Conservation (phyloP, 2,329 filamentous ascomycete species). For the Fusarium anguioides region DNA sequence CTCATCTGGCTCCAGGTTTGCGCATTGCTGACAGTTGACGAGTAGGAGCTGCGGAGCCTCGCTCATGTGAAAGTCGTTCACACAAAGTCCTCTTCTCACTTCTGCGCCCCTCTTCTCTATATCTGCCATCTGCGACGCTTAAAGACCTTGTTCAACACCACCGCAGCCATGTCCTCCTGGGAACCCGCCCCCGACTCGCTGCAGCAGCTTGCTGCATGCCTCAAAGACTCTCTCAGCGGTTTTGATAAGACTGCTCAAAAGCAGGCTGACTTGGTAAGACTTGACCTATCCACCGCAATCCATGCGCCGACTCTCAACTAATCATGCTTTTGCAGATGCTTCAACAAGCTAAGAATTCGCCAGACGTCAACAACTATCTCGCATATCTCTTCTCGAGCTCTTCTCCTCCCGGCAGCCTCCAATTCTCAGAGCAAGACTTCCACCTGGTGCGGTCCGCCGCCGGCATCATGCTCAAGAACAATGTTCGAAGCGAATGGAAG, state of each 20-base stretch:
- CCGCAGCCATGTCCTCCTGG: conserved; percentile 82
- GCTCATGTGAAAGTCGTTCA: conserved; percentile 43
- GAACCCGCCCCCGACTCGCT: conserved; percentile 89
- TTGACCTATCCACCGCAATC: conserved; percentile 14
- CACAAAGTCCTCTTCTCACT: conserved; percentile 25
- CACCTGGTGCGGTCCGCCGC: conserved; percentile 85
- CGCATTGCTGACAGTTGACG: conserved; percentile 39
- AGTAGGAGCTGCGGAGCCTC: conserved; percentile 42
- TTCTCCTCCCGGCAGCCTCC: conserved; percentile 69
- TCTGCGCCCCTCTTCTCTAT: conserved; percentile 30
- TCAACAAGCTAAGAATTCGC: conserved; percentile 84
- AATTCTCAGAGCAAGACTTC: conserved; percentile 70
- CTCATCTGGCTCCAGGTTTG: conserved; percentile 20
- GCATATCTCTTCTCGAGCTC: conserved; percentile 86
- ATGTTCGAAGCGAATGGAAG: conserved; percentile 80
- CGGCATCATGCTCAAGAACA: conserved; percentile 96
- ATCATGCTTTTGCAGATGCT: conserved; percentile 77
- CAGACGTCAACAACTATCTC: conserved; percentile 97
- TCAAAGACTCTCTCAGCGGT: conserved; percentile 91
- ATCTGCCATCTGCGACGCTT: conserved; percentile 31
- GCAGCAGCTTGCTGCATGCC: conserved; percentile 86
- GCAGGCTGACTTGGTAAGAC: conserved; percentile 84
- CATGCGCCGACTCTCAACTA: conserved; percentile 31
- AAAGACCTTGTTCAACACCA: conserved; percentile 19
- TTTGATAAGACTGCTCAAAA: conserved; percentile 84